A percentile compares a stretch with the other conserved stretches of the same genome.
These are phyloP conservation scores for Salvia hispanica DNA, from an alignment of 257 asterid species.

Conservation along the genomic window DNA sequence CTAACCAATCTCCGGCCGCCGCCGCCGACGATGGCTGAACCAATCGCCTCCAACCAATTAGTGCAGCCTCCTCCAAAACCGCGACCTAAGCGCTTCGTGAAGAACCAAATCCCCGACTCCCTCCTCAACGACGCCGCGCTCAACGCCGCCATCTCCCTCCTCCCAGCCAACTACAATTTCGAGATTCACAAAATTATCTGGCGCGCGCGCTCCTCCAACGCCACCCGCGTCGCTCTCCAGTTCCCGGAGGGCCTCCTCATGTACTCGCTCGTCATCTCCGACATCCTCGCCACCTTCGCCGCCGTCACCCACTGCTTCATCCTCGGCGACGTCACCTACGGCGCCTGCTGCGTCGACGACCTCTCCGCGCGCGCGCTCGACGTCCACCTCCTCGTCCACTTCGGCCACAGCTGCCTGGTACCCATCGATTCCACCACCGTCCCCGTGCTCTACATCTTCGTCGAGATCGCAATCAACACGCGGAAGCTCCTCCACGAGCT, in stretches of 20 bases:
- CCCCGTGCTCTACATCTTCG: constrained; percentile 83
- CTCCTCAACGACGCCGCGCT: constrained; percentile 74
- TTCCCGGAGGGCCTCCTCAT: constrained; percentile 91
- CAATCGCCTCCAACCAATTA: constrained; percentile 33
- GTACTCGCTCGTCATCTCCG: constrained; percentile 85
- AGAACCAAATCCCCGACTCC: constrained; percentile 82
- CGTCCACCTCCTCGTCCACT: constrained; percentile 83
- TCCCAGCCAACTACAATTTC: constrained; percentile 85
- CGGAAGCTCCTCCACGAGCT: constrained; percentile 59
- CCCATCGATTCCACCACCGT: constrained; percentile 76
- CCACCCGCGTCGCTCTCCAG: constrained; percentile 89
- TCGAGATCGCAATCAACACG: constrained; percentile 71
- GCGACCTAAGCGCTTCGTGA: constrained; percentile 81
- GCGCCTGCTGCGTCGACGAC: constrained; percentile 95
- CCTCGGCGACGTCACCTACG: constrained; percentile 97
- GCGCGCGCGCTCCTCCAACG: constrained; percentile 64
- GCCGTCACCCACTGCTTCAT: constrained; percentile 70
- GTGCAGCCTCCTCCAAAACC: constrained; percentile 35
- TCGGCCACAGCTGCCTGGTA: constrained; percentile 93
- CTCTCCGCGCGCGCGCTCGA: constrained; percentile 89
- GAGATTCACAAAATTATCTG: constrained; percentile 92
- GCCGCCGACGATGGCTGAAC: constrained; percentile 37
- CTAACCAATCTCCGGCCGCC: constrained; percentile 23
- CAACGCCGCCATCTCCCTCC: constrained; percentile 82
- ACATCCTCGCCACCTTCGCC: constrained; percentile 82